phyloP scores from a whole-genome alignment of 2,329 filamentous ascomycete genomes.

The Phaeosphaeria sp. region DNA sequence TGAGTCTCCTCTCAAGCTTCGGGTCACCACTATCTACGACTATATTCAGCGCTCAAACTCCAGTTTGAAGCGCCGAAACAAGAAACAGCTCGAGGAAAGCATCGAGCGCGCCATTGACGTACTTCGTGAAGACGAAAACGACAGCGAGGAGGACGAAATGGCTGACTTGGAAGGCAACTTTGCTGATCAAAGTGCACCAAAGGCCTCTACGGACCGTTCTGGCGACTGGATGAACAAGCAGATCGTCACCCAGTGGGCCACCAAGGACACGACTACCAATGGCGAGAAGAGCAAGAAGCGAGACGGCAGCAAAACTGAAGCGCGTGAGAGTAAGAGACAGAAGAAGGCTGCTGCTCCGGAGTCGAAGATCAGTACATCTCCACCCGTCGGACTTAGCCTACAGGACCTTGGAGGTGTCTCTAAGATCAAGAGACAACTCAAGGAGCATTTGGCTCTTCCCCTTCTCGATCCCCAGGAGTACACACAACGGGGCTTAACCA shows the following conservation, averaged over 20 bases:
- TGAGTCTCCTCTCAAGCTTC: constrained; percentile 56
- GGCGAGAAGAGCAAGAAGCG: constrained; percentile 53
- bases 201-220: constrained; percentile 19
- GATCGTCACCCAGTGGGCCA: constrained; percentile 65
- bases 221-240: constrained; percentile 71
- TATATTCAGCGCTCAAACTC: constrained; percentile 86
- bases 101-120: constrained; percentile 82
- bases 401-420: constrained; percentile 80
- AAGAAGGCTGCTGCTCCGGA: constrained; percentile 53
- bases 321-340: constrained; percentile 70
- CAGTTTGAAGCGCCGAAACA: constrained; percentile 80
- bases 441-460: constrained; percentile 75
- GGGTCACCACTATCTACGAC: constrained; percentile 72
- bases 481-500: constrained; percentile 68
- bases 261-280: constrained; percentile 35
- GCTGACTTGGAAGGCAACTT: constrained; percentile 52
- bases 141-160: constrained; percentile 58
- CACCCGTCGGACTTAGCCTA: constrained; percentile 71
- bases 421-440: constrained; percentile 71
- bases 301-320: constrained; percentile 59
- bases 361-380: constrained; percentile 64
- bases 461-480: constrained; percentile 73
- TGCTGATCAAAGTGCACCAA: constrained; percentile 25
- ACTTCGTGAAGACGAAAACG: constrained; percentile 68
- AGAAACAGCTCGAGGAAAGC: constrained; percentile 80